phyloP scores from a whole-genome alignment of 352 stramenopile species.

The Globisporangium cylindrosporum region DNA sequence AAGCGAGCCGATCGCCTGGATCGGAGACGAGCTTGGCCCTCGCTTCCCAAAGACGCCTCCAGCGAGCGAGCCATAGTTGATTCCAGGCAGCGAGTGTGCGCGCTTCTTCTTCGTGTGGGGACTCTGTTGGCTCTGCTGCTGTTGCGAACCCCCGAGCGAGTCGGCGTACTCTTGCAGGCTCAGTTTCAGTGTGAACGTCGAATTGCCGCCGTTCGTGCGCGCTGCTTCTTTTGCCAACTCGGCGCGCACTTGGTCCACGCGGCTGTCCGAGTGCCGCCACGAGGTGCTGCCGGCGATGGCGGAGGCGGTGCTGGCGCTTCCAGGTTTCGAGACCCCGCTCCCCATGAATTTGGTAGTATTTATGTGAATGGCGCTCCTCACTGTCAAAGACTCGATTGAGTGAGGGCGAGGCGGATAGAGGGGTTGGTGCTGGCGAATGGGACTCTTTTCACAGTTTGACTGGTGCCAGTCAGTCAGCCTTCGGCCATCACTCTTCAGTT shows the following conservation, averaged over 20 bases:
- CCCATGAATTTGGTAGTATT: conserved; percentile 24
- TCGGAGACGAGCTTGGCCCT: neutral
- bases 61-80: neutral
- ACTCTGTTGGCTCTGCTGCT: neutral
- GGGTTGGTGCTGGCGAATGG: neutral
- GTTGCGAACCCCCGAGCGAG: neutral
- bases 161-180: conserved; percentile 14
- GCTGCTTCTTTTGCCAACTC: conserved; percentile 6
- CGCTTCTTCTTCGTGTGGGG: conserved; percentile 8
- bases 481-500: neutral
- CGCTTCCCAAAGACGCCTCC: conserved; percentile 3
- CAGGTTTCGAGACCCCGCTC: conserved; percentile 28
- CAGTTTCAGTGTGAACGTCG: conserved; percentile 20
- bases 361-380: neutral
- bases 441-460: neutral
- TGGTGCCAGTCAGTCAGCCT: neutral
- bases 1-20: conserved; percentile 7
- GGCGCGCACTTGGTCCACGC: conserved; percentile 20
- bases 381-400: neutral
- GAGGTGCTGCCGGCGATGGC: neutral
- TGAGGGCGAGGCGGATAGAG: neutral
- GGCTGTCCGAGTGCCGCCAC: conserved; percentile 30
- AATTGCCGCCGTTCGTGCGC: conserved; percentile 1
- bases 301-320: neutral
- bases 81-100: conserved; percentile 16